Evolutionary conservation across 108 stramenopile genomes (phyloP), one percentile per base, ranked within the genome.

Genomic region (Nannochloropsis salina): DNA sequence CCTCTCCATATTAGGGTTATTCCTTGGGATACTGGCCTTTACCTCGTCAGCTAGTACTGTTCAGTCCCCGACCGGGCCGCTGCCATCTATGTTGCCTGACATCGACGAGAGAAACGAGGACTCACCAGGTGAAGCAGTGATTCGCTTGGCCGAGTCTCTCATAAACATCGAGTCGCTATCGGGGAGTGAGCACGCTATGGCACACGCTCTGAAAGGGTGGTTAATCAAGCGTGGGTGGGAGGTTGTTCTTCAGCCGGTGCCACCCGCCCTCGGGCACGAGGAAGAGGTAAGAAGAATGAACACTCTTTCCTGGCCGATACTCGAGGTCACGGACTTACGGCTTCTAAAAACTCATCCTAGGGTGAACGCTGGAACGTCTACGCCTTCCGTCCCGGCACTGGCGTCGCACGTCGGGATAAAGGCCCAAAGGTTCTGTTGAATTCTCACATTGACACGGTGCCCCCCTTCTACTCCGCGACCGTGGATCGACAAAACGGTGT

Each of bases 371-470:
- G 74, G 47, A 41, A 44, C 10, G 21, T 44, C 20, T 43, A n/a
- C n/a, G 42, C 41, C 83, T 22, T 41, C 83, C 21, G 42, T 43
- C n/a, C 83, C 42, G 31, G 6, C 42, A 43, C 18, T 22, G 21
- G 11, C 41, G 18, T n/a, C n/a, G 83, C 83, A 18, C 41, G 83
- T 41, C 44, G 42, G 42, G 21, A 40, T 47, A 81, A 85, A 42
- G 88, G 88, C 21, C 86, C 89, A 22, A 74, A 86, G 20, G 45
- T 89, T 18, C 89, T 89, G 45, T 86, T 89, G 83, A 89, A 89
- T 83, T 86, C 85, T 82, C 89, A 89, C 80, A 89, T 89, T 41
- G 89, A 89, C 41, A 89, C 89, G 83, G 89, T 86, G 42, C 83
- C 83, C 20, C 83, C 83, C n/a, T 83, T 40, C 42, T 40, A 43